A percentile compares a stretch with the other conserved stretches of the same genome.
Evolutionary conservation across 176 grass and related monocot species (phyloP).

Genomic region (Carex littledalei): DNA sequence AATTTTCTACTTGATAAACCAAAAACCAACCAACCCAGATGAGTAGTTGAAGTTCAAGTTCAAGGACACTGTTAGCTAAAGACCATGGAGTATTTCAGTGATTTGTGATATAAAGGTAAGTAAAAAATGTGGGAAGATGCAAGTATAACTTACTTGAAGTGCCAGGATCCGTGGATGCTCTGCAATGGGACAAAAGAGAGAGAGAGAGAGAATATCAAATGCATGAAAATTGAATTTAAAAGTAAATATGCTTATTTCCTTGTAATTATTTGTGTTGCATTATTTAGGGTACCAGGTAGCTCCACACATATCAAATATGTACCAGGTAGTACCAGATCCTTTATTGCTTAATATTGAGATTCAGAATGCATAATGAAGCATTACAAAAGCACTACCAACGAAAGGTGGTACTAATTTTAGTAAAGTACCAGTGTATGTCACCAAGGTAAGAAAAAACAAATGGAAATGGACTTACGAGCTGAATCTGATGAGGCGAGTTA

Average conservation of each 20-base stretch:
- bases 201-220: background rate
- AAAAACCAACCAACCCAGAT: background rate
- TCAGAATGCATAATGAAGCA: background rate
- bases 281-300: background rate
- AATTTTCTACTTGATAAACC: background rate
- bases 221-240: constrained; percentile 18
- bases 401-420: background rate
- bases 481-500: constrained; percentile 87
- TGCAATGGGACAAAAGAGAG: constrained; percentile 32
- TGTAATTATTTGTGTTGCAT: background rate
- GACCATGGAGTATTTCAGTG: background rate
- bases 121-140: background rate
- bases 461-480: constrained; percentile 60
- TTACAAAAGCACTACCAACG: constrained; percentile 1
- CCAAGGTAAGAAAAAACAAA: background rate
- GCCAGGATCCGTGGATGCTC: constrained; percentile 47
- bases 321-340: background rate
- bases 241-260: background rate
- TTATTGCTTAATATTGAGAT: background rate
- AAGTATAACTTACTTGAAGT: constrained; percentile 55
- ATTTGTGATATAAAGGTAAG: background rate
- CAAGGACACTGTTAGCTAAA: background rate
- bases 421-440: background rate
- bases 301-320: background rate
- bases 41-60: background rate